Evolutionary conservation across 2,329 filamentous ascomycete genomes (phyloP).

Genomic region (Coniella vitis): DNA sequence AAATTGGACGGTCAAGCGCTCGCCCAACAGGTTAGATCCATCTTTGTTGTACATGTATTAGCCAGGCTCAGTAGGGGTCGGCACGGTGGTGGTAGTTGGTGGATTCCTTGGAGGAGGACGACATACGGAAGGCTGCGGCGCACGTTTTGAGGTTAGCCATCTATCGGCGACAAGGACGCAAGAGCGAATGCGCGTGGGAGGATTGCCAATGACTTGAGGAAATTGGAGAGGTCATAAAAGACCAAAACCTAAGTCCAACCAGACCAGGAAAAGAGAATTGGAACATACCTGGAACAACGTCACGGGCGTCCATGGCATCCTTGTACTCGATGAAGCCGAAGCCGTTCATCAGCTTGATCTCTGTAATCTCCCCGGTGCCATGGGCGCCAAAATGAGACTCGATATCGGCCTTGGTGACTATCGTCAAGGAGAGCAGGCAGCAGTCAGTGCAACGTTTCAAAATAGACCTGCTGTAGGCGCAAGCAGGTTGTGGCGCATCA

Average conservation of each 20-base stretch:
- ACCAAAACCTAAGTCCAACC: no score
- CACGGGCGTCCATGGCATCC: conserved; percentile 94
- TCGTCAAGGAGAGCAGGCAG: conserved; percentile 27
- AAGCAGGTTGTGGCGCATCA: conserved; percentile 1
- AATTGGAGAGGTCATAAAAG: no score
- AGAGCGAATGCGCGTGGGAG: conserved; percentile 1
- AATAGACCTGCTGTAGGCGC: conserved; percentile 15
- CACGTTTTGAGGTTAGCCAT: conserved; percentile 21
- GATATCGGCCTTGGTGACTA: conserved; percentile 94
- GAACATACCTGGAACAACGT: conserved; percentile 89
- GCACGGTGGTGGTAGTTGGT: conserved; percentile 23
- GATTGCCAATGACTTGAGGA: conserved; percentile 1
- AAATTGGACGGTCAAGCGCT: conserved; percentile 96
- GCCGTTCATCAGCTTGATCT: conserved; percentile 99
- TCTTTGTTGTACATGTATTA: conserved; percentile 51
- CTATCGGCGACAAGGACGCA: conserved; percentile 13
- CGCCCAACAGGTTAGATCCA: conserved; percentile 96
- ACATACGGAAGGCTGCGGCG: conserved; percentile 55
- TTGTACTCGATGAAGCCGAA: conserved; percentile 99
- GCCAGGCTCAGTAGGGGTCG: conserved; percentile 24
- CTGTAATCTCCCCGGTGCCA: conserved; percentile 94
- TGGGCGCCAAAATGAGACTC: conserved; percentile 92
- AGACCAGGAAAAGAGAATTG: conserved; percentile 17
- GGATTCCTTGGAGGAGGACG: conserved; percentile 27
- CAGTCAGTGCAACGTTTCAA: not conserved